phyloP scores from a whole-genome alignment of 2,329 filamentous ascomycete genomes.

The Fusarium luffae region DNA sequence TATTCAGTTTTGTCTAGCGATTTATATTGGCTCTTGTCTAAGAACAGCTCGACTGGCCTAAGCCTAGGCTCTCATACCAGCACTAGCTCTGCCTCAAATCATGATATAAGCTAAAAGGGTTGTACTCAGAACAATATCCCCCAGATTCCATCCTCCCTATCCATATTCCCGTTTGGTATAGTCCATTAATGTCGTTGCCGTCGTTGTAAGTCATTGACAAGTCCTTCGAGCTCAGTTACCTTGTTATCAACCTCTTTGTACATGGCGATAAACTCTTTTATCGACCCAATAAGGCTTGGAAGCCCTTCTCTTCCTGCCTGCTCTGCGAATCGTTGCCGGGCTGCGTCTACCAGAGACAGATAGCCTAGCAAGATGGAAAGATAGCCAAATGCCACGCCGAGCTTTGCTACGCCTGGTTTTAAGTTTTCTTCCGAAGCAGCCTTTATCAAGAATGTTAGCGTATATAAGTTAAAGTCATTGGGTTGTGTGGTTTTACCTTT shows the following conservation, averaged over 20 bases:
- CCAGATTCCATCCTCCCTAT: constrained; percentile 2
- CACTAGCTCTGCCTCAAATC: background rate
- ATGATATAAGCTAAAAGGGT: constrained; percentile 19
- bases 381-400: constrained; percentile 88
- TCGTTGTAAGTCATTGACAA: constrained; percentile 52
- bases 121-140: constrained; percentile 22
- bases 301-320: constrained; percentile 58
- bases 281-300: constrained; percentile 60
- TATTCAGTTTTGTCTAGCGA: background rate
- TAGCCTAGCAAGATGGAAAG: constrained; percentile 86
- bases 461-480: background rate
- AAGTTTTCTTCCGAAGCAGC: constrained; percentile 79
- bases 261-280: constrained; percentile 65
- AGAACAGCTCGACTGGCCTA: background rate
- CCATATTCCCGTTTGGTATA: constrained; percentile 10
- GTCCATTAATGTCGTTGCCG: constrained; percentile 32
- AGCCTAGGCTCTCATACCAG: background rate
- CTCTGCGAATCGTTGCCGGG: constrained; percentile 56
- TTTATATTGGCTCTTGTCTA: background rate
- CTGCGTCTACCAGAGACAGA: constrained; percentile 69
- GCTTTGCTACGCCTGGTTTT: constrained; percentile 80
- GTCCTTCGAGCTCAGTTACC: constrained; percentile 52
- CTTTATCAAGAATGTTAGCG: constrained; percentile 51
- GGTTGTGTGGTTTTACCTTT: constrained; percentile 67
- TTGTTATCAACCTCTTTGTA: constrained; percentile 62